These are phyloP conservation scores for Camelina hispida DNA, from an alignment of 345 rosid genomes.

Conservation along the genomic window DNA sequence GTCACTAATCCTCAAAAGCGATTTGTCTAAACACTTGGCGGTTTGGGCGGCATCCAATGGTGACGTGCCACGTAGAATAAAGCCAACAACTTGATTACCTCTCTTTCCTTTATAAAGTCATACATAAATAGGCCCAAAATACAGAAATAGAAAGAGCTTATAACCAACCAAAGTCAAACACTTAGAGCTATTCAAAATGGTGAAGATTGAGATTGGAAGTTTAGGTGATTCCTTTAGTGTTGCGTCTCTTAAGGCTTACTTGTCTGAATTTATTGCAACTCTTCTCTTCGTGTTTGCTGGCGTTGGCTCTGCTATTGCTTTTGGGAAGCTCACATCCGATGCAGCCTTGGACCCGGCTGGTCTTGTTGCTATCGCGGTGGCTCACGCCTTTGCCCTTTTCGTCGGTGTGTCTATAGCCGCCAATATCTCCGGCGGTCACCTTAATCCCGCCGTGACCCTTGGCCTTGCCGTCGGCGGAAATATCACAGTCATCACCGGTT, in stretches of 20 bases:
- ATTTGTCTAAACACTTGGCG: constrained; percentile 36
- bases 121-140: not conserved
- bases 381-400: constrained; percentile 80
- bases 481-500: constrained; percentile 73
- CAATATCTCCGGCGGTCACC: constrained; percentile 89
- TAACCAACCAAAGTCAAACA: constrained; percentile 9
- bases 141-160: constrained; percentile 8
- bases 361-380: constrained; percentile 80
- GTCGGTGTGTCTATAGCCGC: constrained; percentile 83
- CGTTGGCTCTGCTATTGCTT: constrained; percentile 90
- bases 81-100: constrained; percentile 19
- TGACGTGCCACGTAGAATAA: constrained; percentile 10
- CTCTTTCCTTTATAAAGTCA: constrained; percentile 15
- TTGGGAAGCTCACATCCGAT: constrained; percentile 72
- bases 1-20: constrained; percentile 4
- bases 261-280: constrained; percentile 90
- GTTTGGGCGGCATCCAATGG: constrained; percentile 41
- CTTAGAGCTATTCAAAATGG: constrained; percentile 50
- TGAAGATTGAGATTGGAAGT: constrained; percentile 73
- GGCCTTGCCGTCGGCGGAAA: constrained; percentile 87
- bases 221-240: constrained; percentile 74
- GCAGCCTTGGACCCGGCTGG: constrained; percentile 80
- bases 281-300: constrained; percentile 90
- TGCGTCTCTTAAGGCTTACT: constrained; percentile 65
- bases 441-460: constrained; percentile 88